A percentile compares a stretch with the other conserved stretches of the same genome.
Evolutionary conservation across 352 stramenopile species (phyloP).

Genomic region (Globisporangium solare): DNA sequence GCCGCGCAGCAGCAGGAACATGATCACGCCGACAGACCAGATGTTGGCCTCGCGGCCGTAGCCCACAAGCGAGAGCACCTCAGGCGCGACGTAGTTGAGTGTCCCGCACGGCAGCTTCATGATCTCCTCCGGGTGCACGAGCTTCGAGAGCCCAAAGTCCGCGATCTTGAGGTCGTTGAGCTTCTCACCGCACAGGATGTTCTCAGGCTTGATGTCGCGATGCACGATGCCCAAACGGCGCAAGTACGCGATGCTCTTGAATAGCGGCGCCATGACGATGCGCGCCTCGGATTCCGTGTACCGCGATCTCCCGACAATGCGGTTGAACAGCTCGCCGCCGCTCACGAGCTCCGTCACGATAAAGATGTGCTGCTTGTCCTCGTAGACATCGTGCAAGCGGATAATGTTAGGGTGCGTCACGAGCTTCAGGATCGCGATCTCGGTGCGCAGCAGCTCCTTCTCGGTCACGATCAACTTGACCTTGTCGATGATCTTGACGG

Average conservation of each 20-base stretch:
- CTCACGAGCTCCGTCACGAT: constrained; percentile 97
- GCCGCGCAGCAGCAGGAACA: constrained; percentile 88
- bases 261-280: constrained; percentile 81
- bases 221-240: constrained; percentile 90
- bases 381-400: constrained; percentile 86
- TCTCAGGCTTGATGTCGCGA: constrained; percentile 86
- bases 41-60: constrained; percentile 91
- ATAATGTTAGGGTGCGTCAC: constrained; percentile 90
- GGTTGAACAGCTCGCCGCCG: constrained; percentile 97
- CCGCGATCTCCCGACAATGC: constrained; percentile 86
- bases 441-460: constrained; percentile 87
- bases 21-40: constrained; percentile 91
- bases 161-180: constrained; percentile 88
- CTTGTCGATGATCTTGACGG: constrained; percentile 94
- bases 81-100: constrained; percentile 92
- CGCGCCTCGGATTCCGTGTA: constrained; percentile 89
- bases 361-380: constrained; percentile 93
- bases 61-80: constrained; percentile 85
- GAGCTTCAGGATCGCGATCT: constrained; percentile 93
- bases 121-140: constrained; percentile 89
- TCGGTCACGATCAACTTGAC: constrained; percentile 82
- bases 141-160: constrained; percentile 92
- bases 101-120: constrained; percentile 93
- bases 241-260: constrained; percentile 89
- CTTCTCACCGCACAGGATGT: constrained; percentile 85